Percentiles rank a stretch among this genome's conserved stretches.
Evolutionary conservation across 108 stramenopile species (phyloP).

Genomic region (Nannochloropsis gaditana): DNA sequence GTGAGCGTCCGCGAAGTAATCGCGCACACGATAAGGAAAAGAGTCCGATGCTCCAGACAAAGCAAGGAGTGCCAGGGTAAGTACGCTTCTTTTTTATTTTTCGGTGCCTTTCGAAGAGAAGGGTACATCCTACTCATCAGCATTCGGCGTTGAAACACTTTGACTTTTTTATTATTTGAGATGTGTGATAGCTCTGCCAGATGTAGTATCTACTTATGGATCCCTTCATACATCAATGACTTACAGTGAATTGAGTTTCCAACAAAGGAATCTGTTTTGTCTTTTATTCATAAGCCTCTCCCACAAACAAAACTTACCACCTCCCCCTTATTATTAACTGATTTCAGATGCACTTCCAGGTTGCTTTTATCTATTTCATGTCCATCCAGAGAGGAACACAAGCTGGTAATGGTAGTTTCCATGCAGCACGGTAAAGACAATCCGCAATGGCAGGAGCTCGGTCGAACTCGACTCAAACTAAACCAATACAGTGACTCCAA

Average conservation of each 20-base stretch:
- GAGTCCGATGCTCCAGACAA: not conserved
- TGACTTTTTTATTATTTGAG: too few relatives aligned
- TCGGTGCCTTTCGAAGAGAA: not conserved
- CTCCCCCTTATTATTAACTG: not conserved
- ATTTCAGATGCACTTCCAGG: not conserved
- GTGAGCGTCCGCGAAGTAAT: too few relatives aligned
- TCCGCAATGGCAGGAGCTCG: not conserved
- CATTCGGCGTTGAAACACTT: too few relatives aligned
- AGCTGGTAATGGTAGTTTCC: not conserved
- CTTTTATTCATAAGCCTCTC: too few relatives aligned
- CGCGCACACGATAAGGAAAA: too few relatives aligned
- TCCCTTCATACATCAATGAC: too few relatives aligned
- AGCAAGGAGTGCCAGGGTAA: not conserved
- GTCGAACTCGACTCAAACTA: not conserved
- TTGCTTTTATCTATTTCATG: not conserved
- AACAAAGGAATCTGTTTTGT: too few relatives aligned
- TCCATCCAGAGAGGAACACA: not conserved
- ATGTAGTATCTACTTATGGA: too few relatives aligned
- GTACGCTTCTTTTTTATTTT: not conserved
- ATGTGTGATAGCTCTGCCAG: too few relatives aligned
- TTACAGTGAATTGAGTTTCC: too few relatives aligned
- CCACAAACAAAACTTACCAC: not conserved
- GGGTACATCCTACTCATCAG: too few relatives aligned
- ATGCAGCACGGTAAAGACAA: not conserved
- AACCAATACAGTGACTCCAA: not conserved